Percentiles rank a stretch among this genome's conserved stretches.
phyloP scores from a whole-genome alignment of 495 filamentous ascomycete genomes.

The Chaetomium cochliodes region DNA sequence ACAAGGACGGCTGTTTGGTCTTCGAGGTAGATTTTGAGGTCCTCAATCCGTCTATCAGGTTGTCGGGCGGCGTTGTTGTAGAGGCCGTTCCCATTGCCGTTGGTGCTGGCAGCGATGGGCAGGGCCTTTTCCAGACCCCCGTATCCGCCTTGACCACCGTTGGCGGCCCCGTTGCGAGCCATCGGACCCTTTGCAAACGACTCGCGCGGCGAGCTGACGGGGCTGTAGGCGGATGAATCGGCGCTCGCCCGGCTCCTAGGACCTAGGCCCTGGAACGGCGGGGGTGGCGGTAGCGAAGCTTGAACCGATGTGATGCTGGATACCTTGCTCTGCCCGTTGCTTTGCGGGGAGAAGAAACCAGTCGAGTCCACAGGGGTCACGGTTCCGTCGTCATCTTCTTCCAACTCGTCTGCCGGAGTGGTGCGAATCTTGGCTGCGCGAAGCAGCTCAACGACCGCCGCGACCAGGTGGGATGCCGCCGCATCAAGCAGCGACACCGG shows the following conservation, averaged over 20 bases:
- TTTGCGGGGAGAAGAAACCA: slow-evolving; percentile 53
- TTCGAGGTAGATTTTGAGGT: slow-evolving; percentile 77
- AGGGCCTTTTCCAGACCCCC: slow-evolving; percentile 40
- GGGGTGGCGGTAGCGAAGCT: slow-evolving; percentile 43
- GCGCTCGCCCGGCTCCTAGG: slow-evolving; percentile 42
- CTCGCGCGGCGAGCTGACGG: slow-evolving; percentile 53
- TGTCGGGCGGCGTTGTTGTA: slow-evolving; percentile 25
- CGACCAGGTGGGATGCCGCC: slow-evolving; percentile 86
- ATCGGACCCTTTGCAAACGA: slow-evolving; percentile 43
- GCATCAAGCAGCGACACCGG: slow-evolving; percentile 94
- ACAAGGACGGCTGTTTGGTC: slow-evolving; percentile 79
- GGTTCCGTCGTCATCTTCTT: slow-evolving; percentile 69
- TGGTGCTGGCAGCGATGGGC: slow-evolving; percentile 36
- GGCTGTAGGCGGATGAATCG: slow-evolving; percentile 57
- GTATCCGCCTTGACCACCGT: slow-evolving; percentile 34
- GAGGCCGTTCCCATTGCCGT: slow-evolving; percentile 18
- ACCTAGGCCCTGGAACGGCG: slow-evolving; percentile 52
- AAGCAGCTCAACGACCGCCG: slow-evolving; percentile 80
- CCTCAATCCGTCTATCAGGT: slow-evolving; percentile 58
- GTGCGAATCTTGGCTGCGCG: slow-evolving; percentile 79
- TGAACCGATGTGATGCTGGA: slow-evolving; percentile 36
- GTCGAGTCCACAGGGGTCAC: slow-evolving; percentile 53
- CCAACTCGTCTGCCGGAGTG: slow-evolving; percentile 68
- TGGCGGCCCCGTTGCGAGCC: slow-evolving; percentile 36
- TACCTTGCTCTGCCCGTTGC: slow-evolving; percentile 37